phyloP scores from a whole-genome alignment of 2,329 filamentous ascomycete species.

The Lasiodiplodia sp. region DNA sequence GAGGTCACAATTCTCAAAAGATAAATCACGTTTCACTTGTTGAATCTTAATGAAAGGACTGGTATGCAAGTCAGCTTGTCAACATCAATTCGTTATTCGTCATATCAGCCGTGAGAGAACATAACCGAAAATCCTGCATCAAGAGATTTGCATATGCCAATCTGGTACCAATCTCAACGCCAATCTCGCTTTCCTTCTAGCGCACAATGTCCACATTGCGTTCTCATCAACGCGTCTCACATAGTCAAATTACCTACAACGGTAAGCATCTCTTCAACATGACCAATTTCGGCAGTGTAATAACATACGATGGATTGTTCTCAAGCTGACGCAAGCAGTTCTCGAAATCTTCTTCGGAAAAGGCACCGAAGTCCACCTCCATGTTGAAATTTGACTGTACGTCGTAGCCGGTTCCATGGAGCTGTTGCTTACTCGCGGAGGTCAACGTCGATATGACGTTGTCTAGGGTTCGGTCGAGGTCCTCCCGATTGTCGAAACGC shows the following conservation, averaged over 20 bases:
- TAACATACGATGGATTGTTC: background rate
- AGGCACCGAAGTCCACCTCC: background rate
- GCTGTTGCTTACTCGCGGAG: background rate
- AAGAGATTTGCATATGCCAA: background rate
- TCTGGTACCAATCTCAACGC: background rate
- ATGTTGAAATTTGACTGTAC: too few relatives aligned
- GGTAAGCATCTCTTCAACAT: background rate
- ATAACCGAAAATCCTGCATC: background rate
- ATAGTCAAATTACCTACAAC: background rate
- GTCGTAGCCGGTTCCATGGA: background rate
- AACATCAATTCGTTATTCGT: too few relatives aligned
- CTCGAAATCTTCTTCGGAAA: background rate
- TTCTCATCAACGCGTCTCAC: background rate
- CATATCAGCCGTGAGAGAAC: background rate
- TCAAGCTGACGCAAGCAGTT: background rate
- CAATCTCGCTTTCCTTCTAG: background rate
- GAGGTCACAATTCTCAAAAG: too few relatives aligned
- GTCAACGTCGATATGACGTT: background rate
- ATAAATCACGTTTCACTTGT: background rate
- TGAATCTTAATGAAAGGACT: background rate
- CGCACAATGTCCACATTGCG: too few relatives aligned
- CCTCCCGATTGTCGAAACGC: background rate
- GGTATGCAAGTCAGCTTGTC: background rate
- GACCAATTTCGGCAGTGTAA: background rate
- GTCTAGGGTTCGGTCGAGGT: background rate